Conservation (phyloP, 2,329 filamentous ascomycete genomes). For the Fusarium sp. region DNA sequence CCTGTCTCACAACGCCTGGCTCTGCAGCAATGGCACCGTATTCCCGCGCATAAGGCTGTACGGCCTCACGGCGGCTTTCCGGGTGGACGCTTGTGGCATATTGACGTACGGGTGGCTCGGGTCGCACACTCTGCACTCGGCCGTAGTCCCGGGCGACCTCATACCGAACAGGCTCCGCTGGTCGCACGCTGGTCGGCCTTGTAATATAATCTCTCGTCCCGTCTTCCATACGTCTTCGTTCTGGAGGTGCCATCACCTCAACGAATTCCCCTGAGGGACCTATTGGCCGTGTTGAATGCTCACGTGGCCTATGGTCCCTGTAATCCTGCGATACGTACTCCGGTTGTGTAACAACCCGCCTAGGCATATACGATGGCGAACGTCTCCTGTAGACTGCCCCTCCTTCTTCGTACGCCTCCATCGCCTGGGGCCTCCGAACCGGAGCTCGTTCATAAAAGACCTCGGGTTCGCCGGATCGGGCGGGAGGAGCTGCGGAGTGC, state of each 20-base stretch:
- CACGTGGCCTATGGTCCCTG: slow-evolving; percentile 65
- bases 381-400: slow-evolving; percentile 59
- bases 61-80: slow-evolving; percentile 43
- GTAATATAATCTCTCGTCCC: slow-evolving; percentile 62
- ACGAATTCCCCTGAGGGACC: slow-evolving; percentile 57
- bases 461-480: slow-evolving; percentile 59
- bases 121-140: slow-evolving; percentile 56
- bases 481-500: slow-evolving; percentile 64
- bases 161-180: slow-evolving; percentile 57
- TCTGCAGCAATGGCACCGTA: slow-evolving; percentile 42
- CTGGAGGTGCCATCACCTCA: slow-evolving; percentile 55
- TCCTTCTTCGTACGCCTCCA: slow-evolving; percentile 61
- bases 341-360: slow-evolving; percentile 70
- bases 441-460: slow-evolving; percentile 73
- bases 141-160: slow-evolving; percentile 55
- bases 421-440: slow-evolving; percentile 59
- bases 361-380: slow-evolving; percentile 61
- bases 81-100: slow-evolving; percentile 43
- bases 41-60: slow-evolving; percentile 48
- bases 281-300: slow-evolving; percentile 64
- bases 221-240: slow-evolving; percentile 57
- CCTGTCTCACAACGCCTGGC: slow-evolving; percentile 40
- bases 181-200: slow-evolving; percentile 68
- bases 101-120: slow-evolving; percentile 46
- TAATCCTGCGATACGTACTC: slow-evolving; percentile 64